Percentiles rank a stretch among this genome's conserved stretches.
These are phyloP conservation scores for Mesembryanthemum crystallinum DNA, from an alignment of 148 eudicot genomes.

Conservation along the genomic window DNA sequence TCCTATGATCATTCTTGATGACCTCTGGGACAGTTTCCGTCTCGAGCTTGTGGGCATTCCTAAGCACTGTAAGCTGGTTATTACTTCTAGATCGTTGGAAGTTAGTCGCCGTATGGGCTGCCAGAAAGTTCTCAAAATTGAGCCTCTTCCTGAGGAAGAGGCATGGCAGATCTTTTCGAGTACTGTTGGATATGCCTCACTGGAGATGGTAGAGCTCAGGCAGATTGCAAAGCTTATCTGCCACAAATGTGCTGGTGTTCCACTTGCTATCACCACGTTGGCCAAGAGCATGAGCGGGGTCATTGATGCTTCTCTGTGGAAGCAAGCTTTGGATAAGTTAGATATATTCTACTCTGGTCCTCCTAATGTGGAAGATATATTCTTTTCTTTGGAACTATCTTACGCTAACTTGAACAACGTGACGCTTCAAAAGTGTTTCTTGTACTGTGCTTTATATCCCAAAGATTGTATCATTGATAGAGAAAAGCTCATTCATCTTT, in stretches of 20 bases:
- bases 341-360: background rate
- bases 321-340: background rate
- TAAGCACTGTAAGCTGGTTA: conserved; percentile 13
- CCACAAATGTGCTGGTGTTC: conserved; percentile 20
- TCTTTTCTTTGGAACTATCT: conserved; percentile 7
- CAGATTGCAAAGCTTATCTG: background rate
- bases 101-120: conserved; percentile 21
- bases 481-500: conserved; percentile 22
- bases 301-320: conserved; percentile 16
- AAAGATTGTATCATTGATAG: conserved; percentile 11
- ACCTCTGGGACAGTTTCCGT: conserved; percentile 18
- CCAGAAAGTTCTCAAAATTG: conserved; percentile 15
- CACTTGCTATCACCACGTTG: conserved; percentile 19
- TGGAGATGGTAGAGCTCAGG: background rate
- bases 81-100: conserved; percentile 13
- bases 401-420: conserved; percentile 5
- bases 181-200: background rate
- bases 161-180: conserved; percentile 18
- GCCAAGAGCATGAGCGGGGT: conserved; percentile 10
- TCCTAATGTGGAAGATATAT: background rate
- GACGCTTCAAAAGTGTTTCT: conserved; percentile 15
- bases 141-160: conserved; percentile 18
- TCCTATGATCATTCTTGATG: conserved; percentile 18
- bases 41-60: conserved; percentile 27
- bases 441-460: conserved; percentile 23